A percentile compares a stretch with the other conserved stretches of the same genome.
Evolutionary conservation across 805 yeast species (phyloP).

Genomic region (Schwanniomyces polymorphus): DNA sequence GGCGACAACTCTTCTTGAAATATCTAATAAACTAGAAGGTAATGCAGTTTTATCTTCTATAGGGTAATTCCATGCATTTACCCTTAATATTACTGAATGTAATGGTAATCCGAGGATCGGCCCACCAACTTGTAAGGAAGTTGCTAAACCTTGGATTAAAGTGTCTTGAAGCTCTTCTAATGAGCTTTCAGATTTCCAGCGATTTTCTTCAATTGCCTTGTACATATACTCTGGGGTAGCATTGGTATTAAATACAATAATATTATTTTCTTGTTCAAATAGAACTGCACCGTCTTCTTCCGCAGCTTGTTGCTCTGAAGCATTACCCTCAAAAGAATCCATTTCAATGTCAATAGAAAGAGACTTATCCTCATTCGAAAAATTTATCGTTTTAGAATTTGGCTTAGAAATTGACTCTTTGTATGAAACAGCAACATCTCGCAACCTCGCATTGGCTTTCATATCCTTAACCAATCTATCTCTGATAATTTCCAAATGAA

Average conservation of each 20-base stretch:
- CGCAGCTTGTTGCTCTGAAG: conserved; percentile 27
- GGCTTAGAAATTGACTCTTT: conserved; percentile 58
- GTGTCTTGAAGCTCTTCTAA: conserved; percentile 54
- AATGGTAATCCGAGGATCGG: conserved; percentile 55
- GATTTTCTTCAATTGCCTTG: conserved; percentile 25
- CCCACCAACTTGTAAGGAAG: conserved; percentile 70
- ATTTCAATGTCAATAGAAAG: conserved; percentile 25
- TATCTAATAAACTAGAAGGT: conserved; percentile 43
- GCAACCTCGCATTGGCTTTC: conserved; percentile 77
- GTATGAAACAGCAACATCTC: conserved; percentile 86
- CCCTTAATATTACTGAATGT: conserved; percentile 57
- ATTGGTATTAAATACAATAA: conserved; percentile 33
- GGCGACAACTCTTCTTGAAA: conserved; percentile 38
- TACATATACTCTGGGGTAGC: conserved; percentile 27
- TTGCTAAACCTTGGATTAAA: conserved; percentile 56
- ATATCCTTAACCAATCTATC: conserved; percentile 79
- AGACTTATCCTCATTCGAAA: conserved; percentile 17
- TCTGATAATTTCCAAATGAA: conserved; percentile 85
- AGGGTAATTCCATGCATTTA: conserved; percentile 55
- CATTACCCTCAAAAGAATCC: conserved; percentile 39
- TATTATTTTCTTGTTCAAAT: conserved; percentile 50
- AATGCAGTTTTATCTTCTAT: conserved; percentile 42
- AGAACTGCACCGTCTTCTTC: conserved; percentile 41
- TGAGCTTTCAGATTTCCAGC: conserved; percentile 51
- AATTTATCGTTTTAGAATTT: conserved; percentile 15